Base-by-base conservation (phyloP, 2,329 filamentous ascomycete species). In the Fusarium coffeatum region DNA sequence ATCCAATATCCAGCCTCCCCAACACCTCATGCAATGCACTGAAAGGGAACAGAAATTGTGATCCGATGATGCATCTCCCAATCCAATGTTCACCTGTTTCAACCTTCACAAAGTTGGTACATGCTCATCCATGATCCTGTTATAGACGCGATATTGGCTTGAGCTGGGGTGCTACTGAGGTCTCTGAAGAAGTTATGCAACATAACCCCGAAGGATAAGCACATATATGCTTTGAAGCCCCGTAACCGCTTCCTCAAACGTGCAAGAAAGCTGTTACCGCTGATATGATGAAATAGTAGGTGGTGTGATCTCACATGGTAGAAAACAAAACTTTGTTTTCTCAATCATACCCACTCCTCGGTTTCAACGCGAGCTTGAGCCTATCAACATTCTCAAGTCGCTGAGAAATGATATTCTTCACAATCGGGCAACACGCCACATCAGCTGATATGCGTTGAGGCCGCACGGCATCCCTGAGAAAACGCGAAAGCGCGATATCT, bases 391-490 rank as follows among this genome's bases (percentile, higher is more conserved):
- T 22, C n/a, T 18, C 16, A 40, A 49, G 22, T 40, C 20, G n/a
- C 34, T 41, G 48, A 13, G n/a, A 23, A 46, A 37, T 6, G 34
- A 46, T 1, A 15, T 23, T 42, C n/a, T 46, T 65, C 16, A 37
- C 20, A 27, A 30, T 32, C 23, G 8, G 37, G 16, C 27, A 32
- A 13, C 22, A 42, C 27, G 40, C 40, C 62, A 46, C 60, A 50
- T 64, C 45, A 65, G 53, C 62, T 64, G 60, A 59, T 65, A 59
- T 51, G 40, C 54, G 12, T 46, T 42, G 41, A 50, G 28, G 22
- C 41, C 46, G 16, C 46, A 59, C 53, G 46, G 23, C 37, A 23
- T 23, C 18, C 61, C 46, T 59, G 64, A n/a, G n/a, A 67, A 75
- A 41, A 34, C 51, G 60, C 59, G 45, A 64, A 25, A 50, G 40